Evolutionary conservation across 2,329 filamentous ascomycete genomes (phyloP), one percentile per base, ranked within the genome.

Genomic region (Drechslerella coelobrocha): DNA sequence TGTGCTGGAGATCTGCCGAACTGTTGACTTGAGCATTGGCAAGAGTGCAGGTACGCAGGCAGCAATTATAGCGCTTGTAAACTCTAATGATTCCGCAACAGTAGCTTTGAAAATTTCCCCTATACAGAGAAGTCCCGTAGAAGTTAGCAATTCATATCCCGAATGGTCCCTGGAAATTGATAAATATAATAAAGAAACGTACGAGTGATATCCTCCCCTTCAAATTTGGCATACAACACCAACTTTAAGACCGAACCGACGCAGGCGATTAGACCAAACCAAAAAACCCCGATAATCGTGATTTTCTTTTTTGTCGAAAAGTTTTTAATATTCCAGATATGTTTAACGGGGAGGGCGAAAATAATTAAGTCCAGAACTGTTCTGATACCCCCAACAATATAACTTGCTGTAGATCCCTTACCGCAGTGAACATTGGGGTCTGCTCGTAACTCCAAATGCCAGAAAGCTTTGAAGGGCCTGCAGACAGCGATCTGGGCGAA

Each of bases 281-380:
- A 54, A 19, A 71, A 71, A 19, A 62, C 60, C 39, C 52, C 29
- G n/a, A 48, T 71, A 10, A 71, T 63, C n/a, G 59, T 54, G 12
- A 71, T 43, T 48, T 71, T 71, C 51, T 63, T 71, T 45, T 53
- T 63, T 9, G 10, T 24, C 2, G 66, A 54, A 43, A 71, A 71
- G 24, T 21, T 63, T 10, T 60, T 63, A 26, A 71, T 71, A 9
- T 71, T 59, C 66, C 66, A 71, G 21, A 71, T 71, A 63, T 71
- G 59, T 17, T 71, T 71, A 7, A 71, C 21, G 10, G 66, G 66
- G 14, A 71, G 66, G 1, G 59, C 39, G 21, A 71, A 71, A 7
- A 71, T 71, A 29, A 71, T 29, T 7, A 71, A 5, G 37, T 71
- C 66, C 17, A 71, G 47, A 2, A 63, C 0, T 6, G 66, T 27